These are phyloP conservation scores for Apophysomyces variabilis DNA, from an alignment of 371 early-diverging fungal genomes.

Conservation along the genomic window DNA sequence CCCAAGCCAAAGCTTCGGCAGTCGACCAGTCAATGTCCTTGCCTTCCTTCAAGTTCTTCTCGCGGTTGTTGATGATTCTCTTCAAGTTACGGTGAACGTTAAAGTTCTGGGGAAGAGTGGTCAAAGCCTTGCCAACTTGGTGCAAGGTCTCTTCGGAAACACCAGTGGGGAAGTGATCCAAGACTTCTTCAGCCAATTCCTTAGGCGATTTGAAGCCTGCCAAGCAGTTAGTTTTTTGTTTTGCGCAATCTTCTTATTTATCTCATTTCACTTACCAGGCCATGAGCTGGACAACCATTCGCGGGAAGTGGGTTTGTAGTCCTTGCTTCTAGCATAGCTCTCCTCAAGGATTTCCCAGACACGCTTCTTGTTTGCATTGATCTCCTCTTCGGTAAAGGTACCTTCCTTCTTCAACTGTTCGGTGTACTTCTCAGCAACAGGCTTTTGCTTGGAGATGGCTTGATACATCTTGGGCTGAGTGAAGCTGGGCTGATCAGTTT, in stretches of 20 bases:
- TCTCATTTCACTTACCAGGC: conserved; percentile 57
- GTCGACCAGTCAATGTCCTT: conserved; percentile 94
- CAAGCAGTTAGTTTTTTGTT: background rate
- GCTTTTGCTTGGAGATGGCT: conserved; percentile 81
- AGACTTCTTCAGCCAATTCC: conserved; percentile 74
- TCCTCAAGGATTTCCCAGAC: conserved; percentile 93
- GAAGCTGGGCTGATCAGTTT: conserved; percentile 97
- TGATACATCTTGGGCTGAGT: conserved; percentile 98
- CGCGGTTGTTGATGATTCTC: conserved; percentile 84
- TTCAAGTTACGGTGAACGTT: conserved; percentile 85
- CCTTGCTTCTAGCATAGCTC: conserved; percentile 86
- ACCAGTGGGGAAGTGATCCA: conserved; percentile 80
- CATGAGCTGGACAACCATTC: conserved; percentile 96
- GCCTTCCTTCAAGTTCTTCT: conserved; percentile 77
- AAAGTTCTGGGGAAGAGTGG: conserved; percentile 86
- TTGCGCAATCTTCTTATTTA: background rate
- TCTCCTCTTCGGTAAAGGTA: conserved; percentile 78
- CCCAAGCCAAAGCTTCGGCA: conserved; percentile 96
- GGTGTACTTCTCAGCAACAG: conserved; percentile 85
- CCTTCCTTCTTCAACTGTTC: conserved; percentile 84
- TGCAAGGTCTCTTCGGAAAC: conserved; percentile 73
- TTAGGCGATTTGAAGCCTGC: conserved; percentile 76
- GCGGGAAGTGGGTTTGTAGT: conserved; percentile 84
- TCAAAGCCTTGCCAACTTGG: conserved; percentile 82
- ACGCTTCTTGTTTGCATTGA: conserved; percentile 85